Evolutionary conservation across 768 basidiomycete species (phyloP).

Genomic region (Lactifluus volemus): DNA sequence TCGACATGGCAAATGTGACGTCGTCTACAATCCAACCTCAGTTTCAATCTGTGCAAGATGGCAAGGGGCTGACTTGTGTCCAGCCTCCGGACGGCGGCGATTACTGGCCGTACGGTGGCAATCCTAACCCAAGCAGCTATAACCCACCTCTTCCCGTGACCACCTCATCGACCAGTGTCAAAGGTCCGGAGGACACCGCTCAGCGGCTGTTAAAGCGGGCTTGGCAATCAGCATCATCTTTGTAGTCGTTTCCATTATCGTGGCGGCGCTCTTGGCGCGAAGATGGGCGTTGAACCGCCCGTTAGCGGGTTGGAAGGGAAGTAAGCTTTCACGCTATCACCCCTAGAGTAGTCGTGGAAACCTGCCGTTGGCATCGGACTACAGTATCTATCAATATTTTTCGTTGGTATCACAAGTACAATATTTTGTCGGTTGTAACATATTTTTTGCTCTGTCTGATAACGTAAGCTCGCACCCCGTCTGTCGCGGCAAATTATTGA

Average conservation of each 20-base stretch:
- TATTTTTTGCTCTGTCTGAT: neutral
- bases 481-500: neutral
- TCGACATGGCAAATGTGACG: conserved; percentile 37
- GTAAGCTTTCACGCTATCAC: neutral
- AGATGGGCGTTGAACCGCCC: conserved; percentile 32
- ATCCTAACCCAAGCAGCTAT: conserved; percentile 29
- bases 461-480: conserved; percentile 1
- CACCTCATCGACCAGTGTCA: conserved; percentile 16
- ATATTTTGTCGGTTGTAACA: neutral
- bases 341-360: neutral
- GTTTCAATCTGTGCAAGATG: conserved; percentile 45
- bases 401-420: neutral
- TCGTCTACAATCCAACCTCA: conserved; percentile 40
- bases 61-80: conserved; percentile 55
- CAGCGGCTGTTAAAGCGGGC: conserved; percentile 35
- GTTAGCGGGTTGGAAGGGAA: neutral
- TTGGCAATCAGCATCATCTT: conserved; percentile 45
- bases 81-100: conserved; percentile 57
- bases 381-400: neutral
- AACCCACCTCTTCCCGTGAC: conserved; percentile 19
- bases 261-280: conserved; percentile 39
- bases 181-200: conserved; percentile 5
- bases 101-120: conserved; percentile 63
- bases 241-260: conserved; percentile 36
- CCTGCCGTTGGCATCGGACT: neutral